phyloP scores from a whole-genome alignment of 1,284 basidiomycete genomes.

The Puccinia triticina region DNA sequence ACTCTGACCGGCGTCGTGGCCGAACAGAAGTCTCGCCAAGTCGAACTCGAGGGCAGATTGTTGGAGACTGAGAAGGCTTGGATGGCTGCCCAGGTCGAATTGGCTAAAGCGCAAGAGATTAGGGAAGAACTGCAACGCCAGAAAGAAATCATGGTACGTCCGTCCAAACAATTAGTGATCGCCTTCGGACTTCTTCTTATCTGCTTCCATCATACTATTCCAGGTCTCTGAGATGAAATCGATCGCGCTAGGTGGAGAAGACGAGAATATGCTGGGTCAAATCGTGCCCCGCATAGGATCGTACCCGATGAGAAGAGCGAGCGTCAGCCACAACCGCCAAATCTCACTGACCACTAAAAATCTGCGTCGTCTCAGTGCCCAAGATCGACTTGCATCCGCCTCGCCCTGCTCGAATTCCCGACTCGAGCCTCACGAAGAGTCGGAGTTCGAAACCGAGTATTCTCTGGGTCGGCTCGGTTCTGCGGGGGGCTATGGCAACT shows the following conservation, averaged over 20 bases:
- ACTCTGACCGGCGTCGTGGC: conserved; percentile 53
- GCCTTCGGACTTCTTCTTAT: conserved; percentile 27
- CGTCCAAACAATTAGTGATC: neutral
- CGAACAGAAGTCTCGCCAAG: conserved; percentile 53
- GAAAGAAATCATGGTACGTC: conserved; percentile 52
- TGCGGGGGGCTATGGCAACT: neutral
- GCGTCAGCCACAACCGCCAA: neutral
- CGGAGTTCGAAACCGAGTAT: neutral
- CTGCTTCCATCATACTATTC: conserved; percentile 12
- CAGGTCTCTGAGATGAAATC: conserved; percentile 50
- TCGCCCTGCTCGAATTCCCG: conserved; percentile 20
- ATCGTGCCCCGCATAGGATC: conserved; percentile 31
- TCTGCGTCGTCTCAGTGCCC: conserved; percentile 35
- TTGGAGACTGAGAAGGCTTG: conserved; percentile 53
- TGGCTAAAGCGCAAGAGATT: conserved; percentile 53
- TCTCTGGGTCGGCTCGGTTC: conserved; percentile 17
- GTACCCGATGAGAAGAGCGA: neutral
- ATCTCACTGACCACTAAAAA: conserved; percentile 36
- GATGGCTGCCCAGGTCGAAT: conserved; percentile 51
- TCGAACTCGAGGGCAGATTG: conserved; percentile 49
- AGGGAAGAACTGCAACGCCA: conserved; percentile 54
- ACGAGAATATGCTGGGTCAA: conserved; percentile 23
- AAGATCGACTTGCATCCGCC: neutral
- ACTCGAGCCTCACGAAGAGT: conserved; percentile 31
- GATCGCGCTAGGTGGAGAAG: conserved; percentile 34